Base-by-base conservation (phyloP, 139 green algal species). In the Coelastrella sp. region DNA sequence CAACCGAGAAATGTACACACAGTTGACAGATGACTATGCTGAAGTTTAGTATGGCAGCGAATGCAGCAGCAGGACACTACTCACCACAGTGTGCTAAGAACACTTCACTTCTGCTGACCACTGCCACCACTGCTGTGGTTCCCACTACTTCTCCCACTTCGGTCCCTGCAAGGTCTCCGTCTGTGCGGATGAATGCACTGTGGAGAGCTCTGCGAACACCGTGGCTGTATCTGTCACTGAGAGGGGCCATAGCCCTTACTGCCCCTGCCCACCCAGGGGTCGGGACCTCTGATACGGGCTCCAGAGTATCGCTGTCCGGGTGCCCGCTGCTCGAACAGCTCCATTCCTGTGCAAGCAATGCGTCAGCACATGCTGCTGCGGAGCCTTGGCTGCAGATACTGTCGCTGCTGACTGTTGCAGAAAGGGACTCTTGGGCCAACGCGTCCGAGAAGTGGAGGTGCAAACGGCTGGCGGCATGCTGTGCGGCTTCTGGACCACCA, bases 361-460 rank as follows among this genome's bases (percentile, higher is more conserved):
- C 82, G 12, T 74, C 61, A 19, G 82, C 82, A 56, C 35, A 35
- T 12, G 49, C 60, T 57, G 82, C 70, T 25, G 82, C 82, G 59
- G 27, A 60, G 11, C 12, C 76, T 25, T 59, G 68, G 82, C 82
- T 87, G 82, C 82, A 76, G 20, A 68, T 35, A 25, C 58, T 58
- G 61, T 27, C 24, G 49, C 27, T 66, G 87, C 35, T 70, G 78
- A 80, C 49, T 49, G 66, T 56, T 57, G 85, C 78, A 24, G 57
- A 25, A 12, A 87, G 66, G 58, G 35, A 25, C 49, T 87, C 24
- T 35, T 56, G 60, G 10, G 60, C 60, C 60, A 87, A 68, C 8
- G 91, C 92, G 59, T 96, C 88, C 24, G 89, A 88, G 75, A 95
- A 88, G 74, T 97, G 93, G 59, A 95, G 85, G 11, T 92, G 95